A percentile compares a stretch with the other conserved stretches of the same genome.
Conservation (phyloP, 768 basidiomycete species). For the Macrolepiota dolichaula region DNA sequence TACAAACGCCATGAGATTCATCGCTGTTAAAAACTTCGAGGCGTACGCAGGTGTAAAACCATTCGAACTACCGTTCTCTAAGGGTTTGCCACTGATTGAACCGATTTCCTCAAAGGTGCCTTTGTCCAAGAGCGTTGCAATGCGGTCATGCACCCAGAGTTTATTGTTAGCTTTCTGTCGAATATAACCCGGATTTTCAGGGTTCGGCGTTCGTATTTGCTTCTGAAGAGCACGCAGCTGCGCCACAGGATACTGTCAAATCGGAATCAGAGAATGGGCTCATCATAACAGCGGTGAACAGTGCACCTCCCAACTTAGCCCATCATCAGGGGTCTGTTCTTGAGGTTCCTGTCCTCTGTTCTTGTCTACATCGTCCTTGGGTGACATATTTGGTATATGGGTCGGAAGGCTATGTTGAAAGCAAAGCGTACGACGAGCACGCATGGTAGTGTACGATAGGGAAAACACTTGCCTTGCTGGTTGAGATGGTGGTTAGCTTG, state of each 20-base stretch:
- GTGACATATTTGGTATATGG: conserved; percentile 2
- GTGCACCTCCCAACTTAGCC: conserved; percentile 29
- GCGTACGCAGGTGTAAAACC: conserved; percentile 35
- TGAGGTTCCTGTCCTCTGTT: background rate
- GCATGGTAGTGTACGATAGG: too few relatives aligned
- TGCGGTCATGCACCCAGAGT: conserved; percentile 39
- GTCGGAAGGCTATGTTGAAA: too few relatives aligned
- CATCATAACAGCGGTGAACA: background rate
- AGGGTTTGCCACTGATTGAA: conserved; percentile 33
- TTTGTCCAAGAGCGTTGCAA: conserved; percentile 28
- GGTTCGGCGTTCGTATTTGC: conserved; percentile 28
- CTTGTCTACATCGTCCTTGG: background rate
- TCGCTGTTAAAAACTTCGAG: background rate
- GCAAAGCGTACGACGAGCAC: too few relatives aligned
- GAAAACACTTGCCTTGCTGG: too few relatives aligned
- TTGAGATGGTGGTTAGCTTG: too few relatives aligned
- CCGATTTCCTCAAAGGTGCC: conserved; percentile 33
- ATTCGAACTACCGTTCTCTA: conserved; percentile 23
- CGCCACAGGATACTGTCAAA: conserved; percentile 25
- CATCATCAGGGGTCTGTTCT: conserved; percentile 15
- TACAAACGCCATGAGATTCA: conserved; percentile 10
- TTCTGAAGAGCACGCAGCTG: conserved; percentile 28
- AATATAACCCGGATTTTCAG: conserved; percentile 33
- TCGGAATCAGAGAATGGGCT: background rate
- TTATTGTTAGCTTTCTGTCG: conserved; percentile 35